phyloP scores from a whole-genome alignment of 202 grass and related monocot species.

The Panicum virgatum region DNA sequence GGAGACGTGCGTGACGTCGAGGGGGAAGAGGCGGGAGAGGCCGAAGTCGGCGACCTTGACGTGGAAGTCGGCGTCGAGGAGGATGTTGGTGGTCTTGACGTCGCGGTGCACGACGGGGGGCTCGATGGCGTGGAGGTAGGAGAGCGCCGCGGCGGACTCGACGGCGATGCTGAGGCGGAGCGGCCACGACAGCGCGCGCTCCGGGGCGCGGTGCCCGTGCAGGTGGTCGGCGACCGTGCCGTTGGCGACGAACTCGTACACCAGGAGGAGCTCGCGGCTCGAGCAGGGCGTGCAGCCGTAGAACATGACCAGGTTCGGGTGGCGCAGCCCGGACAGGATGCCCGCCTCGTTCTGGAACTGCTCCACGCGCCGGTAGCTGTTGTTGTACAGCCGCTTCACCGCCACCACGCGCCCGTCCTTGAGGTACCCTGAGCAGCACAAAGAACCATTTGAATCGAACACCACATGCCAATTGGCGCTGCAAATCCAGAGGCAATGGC shows the following conservation, averaged over 20 bases:
- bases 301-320: constrained; percentile 82
- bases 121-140: constrained; percentile 79
- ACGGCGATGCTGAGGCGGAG: constrained; percentile 71
- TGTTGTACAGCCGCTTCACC: constrained; percentile 86
- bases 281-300: constrained; percentile 83
- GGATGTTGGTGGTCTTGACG: constrained; percentile 82
- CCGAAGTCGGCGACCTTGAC: constrained; percentile 92
- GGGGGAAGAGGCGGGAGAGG: constrained; percentile 85
- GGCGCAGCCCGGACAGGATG: constrained; percentile 76
- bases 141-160: constrained; percentile 75
- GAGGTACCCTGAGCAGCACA: constrained; percentile 47
- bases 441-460: not conserved
- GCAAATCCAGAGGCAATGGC: not conserved
- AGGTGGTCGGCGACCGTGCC: constrained; percentile 89
- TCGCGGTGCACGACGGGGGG: constrained; percentile 83
- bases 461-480: not conserved
- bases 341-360: constrained; percentile 89
- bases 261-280: constrained; percentile 79
- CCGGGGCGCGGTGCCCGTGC: constrained; percentile 55
- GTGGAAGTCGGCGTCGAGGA: constrained; percentile 70
- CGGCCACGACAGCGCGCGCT: constrained; percentile 69
- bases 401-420: constrained; percentile 79
- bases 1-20: constrained; percentile 77
- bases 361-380: constrained; percentile 73
- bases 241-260: constrained; percentile 87